Base-by-base conservation (phyloP, 495 filamentous ascomycete species). In the Bacidia rubella region DNA sequence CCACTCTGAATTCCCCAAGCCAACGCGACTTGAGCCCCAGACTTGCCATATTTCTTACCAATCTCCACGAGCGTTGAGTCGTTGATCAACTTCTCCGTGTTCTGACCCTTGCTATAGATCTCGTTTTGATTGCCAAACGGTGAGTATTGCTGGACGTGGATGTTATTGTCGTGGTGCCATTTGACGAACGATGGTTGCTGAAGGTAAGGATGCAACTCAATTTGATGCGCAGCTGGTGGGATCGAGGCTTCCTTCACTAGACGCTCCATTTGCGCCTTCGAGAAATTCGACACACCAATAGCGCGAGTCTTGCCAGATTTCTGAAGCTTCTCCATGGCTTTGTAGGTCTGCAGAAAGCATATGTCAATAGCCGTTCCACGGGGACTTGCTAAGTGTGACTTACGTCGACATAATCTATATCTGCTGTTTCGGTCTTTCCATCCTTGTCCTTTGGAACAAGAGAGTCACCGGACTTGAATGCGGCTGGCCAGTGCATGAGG, bases 261-360 rank as follows among this genome's bases (percentile, higher is more conserved):
- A 44, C 73, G 71, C 66, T 87, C 79, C 52, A 89, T 64, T 56
- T 90, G 82, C 12, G 68, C 70, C 53, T 80, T 73, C 21, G 74
- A 78, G 66, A 87, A 88, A 68, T 90, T 94, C 57, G 78, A 85
- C 5, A 92, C 75, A 1, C 87, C 87, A 57, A 95, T 86, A 3
- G 71, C 80, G 54, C 67, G 75, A 41, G 66, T 63, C 56, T 81
- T 82, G 40, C 79, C 79, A 25, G 69, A 68, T 32, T 72, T 62
- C 2, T 76, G 61, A 1, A 78, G 63, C 40, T 72, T 70, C 57
- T 87, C 82, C 80, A 88, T 82, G 0, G 76, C 78, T 52, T 72
- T 74, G 61, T 73, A 83, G 3, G 78, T 82, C 67, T 78, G 42
- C 43, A n/a, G n/a, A n/a, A n/a, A n/a, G n/a, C n/a, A 17, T 2